Conservation (phyloP, 768 basidiomycete species). For the Russula griseocarnosa region DNA sequence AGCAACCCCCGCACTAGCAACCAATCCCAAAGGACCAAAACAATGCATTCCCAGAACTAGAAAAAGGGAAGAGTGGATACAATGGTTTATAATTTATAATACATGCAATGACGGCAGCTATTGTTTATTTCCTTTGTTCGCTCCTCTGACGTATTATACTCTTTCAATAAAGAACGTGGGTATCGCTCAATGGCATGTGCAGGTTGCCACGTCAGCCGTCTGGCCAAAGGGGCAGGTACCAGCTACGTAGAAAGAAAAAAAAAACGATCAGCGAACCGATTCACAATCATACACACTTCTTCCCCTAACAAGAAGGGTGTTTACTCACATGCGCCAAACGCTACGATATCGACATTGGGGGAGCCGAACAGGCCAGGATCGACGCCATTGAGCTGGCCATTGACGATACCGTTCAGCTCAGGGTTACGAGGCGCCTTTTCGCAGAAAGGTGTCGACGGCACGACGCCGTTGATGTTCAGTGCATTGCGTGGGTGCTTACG, state of each 20-base stretch:
- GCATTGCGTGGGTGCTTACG: conserved; percentile 44
- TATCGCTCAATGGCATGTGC: conserved; percentile 6
- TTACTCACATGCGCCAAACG: conserved; percentile 46
- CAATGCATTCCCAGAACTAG: background rate
- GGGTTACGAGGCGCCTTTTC: conserved; percentile 50
- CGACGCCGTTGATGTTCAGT: conserved; percentile 41
- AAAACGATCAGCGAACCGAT: background rate
- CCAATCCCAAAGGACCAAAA: background rate
- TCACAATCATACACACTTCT: background rate
- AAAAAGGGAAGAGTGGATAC: background rate
- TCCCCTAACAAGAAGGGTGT: background rate
- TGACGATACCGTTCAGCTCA: conserved; percentile 49
- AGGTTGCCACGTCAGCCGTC: conserved; percentile 18
- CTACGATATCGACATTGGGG: conserved; percentile 43
- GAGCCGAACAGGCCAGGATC: conserved; percentile 52
- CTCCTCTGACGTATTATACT: background rate
- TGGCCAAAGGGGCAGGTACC: conserved; percentile 26
- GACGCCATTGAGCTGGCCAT: conserved; percentile 53
- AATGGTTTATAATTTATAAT: too few relatives aligned
- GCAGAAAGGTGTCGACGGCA: conserved; percentile 52
- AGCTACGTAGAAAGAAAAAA: background rate
- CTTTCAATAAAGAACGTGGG: background rate
- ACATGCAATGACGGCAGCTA: background rate
- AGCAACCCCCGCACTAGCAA: background rate
- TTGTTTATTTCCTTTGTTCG: background rate